Conservation (phyloP, 2,329 filamentous ascomycete species). For the Fusarium veterinarium region DNA sequence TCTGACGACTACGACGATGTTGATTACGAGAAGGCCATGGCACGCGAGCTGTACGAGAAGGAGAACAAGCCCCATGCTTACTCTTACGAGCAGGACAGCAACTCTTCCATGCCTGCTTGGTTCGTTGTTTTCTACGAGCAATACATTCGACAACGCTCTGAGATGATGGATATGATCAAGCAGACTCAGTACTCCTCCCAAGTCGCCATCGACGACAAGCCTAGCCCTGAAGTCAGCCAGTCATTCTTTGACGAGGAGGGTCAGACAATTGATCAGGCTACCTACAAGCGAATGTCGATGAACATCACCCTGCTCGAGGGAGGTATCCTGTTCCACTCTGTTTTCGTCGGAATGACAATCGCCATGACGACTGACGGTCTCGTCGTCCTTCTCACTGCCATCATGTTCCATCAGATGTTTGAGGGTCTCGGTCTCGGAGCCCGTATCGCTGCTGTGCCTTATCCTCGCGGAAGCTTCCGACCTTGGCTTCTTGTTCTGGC, state of each 20-base stretch:
- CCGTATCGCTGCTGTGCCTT: slow-evolving; percentile 75
- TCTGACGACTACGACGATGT: slow-evolving; percentile 25
- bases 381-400: slow-evolving; percentile 73
- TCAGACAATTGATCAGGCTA: slow-evolving; percentile 56
- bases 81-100: slow-evolving; percentile 41
- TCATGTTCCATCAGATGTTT: slow-evolving; percentile 78
- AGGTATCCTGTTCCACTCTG: slow-evolving; percentile 82
- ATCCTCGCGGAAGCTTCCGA: slow-evolving; percentile 64
- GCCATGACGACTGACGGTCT: slow-evolving; percentile 77
- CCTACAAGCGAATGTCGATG: slow-evolving; percentile 72
- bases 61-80: slow-evolving; percentile 39
- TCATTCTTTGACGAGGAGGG: slow-evolving; percentile 58
- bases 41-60: slow-evolving; percentile 54
- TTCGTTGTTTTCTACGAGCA: slow-evolving; percentile 73
- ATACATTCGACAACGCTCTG: slow-evolving; percentile 69
- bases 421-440: slow-evolving; percentile 76
- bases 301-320: slow-evolving; percentile 82
- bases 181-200: slow-evolving; percentile 18
- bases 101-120: slow-evolving; percentile 66
- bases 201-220: slow-evolving; percentile 47
- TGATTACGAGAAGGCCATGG: slow-evolving; percentile 56
- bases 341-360: slow-evolving; percentile 80
- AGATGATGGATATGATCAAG: slow-evolving; percentile 67
- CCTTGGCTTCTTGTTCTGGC: slow-evolving; percentile 72
- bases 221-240: slow-evolving; percentile 45